Conservation (phyloP, 1,284 basidiomycete genomes). For the Marasmius oreades region DNA sequence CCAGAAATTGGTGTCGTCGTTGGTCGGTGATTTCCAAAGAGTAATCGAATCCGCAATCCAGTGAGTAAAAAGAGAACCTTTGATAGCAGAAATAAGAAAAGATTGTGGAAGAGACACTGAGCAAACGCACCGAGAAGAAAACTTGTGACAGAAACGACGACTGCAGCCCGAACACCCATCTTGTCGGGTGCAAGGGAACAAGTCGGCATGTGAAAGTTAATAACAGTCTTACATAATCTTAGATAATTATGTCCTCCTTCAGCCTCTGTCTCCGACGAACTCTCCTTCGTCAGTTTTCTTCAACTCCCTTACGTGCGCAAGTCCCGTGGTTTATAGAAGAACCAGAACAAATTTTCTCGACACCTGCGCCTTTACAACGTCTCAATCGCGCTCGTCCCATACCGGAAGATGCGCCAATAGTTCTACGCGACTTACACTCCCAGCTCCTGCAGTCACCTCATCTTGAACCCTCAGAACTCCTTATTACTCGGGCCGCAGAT, state of each 20-base stretch:
- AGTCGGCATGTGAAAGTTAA: conserved; percentile 11
- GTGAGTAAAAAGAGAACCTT: conserved; percentile 77
- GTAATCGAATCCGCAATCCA: conserved; percentile 86
- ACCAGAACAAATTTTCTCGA: conserved; percentile 7
- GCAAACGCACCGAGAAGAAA: conserved; percentile 69
- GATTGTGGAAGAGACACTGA: not conserved
- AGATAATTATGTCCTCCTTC: conserved; percentile 4
- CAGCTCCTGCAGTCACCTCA: conserved; percentile 55
- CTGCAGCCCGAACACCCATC: conserved; percentile 62
- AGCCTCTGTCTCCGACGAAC: not conserved
- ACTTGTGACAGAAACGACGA: conserved; percentile 71
- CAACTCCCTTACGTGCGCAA: conserved; percentile 3
- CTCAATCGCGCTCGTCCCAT: conserved; percentile 30
- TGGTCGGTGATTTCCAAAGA: conserved; percentile 78
- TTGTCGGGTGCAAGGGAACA: not conserved
- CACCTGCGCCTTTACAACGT: conserved; percentile 24
- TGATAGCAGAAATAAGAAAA: conserved; percentile 5
- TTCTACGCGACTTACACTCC: conserved; percentile 47
- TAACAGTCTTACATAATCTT: conserved; percentile 1
- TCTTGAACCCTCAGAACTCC: conserved; percentile 52
- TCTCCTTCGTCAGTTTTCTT: not conserved
- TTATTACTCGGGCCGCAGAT: conserved; percentile 41
- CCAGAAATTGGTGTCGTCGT: conserved; percentile 69
- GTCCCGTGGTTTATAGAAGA: conserved; percentile 57
- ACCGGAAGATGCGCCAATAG: conserved; percentile 45